These are phyloP conservation scores for Somion occarium DNA, from an alignment of 1,284 basidiomycete species.

Conservation along the genomic window DNA sequence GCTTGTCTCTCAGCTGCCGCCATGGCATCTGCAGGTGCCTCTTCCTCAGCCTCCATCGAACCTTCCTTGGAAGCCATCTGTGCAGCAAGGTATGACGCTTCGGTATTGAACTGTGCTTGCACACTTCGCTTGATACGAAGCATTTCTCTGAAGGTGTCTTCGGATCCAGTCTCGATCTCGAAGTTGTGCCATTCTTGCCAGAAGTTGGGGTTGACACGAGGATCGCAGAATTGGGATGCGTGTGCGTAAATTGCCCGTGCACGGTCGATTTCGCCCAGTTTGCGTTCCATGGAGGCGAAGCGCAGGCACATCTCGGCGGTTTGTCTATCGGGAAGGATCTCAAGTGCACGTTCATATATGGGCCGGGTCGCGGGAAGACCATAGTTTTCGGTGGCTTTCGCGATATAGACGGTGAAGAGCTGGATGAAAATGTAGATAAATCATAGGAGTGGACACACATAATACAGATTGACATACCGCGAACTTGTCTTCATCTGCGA, in stretches of 20 bases:
- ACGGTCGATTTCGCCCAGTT: slow-evolving; percentile 97
- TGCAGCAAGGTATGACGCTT: slow-evolving; percentile 84
- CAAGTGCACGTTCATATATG: slow-evolving; percentile 96
- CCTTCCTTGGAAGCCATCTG: slow-evolving; percentile 70
- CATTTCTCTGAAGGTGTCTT: slow-evolving; percentile 99
- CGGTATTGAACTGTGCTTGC: slow-evolving; percentile 98
- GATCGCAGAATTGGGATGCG: slow-evolving; percentile 98
- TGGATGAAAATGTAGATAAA: slow-evolving; percentile 28
- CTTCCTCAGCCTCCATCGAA: slow-evolving; percentile 51
- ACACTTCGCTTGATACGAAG: slow-evolving; percentile 96
- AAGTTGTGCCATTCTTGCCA: slow-evolving; percentile 98
- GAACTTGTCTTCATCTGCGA: slow-evolving; percentile 89
- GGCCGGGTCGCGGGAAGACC: slow-evolving; percentile 94
- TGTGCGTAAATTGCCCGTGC: slow-evolving; percentile 96
- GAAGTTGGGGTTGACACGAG: slow-evolving; percentile 84
- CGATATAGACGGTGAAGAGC: slow-evolving; percentile 98
- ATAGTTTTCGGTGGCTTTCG: slow-evolving; percentile 94
- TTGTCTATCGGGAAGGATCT: slow-evolving; percentile 87
- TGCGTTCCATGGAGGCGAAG: slow-evolving; percentile 94
- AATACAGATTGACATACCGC: slow-evolving; percentile 56
- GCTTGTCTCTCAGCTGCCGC: slow-evolving; percentile 50
- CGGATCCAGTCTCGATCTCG: slow-evolving; percentile 96
- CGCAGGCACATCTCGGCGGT: slow-evolving; percentile 98
- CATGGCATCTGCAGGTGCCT: slow-evolving; percentile 63
- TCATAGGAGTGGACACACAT: neutral